Evolutionary conservation across 1,139 yeast genomes (phyloP).

Genomic region (Saccharomyces hybrid): DNA sequence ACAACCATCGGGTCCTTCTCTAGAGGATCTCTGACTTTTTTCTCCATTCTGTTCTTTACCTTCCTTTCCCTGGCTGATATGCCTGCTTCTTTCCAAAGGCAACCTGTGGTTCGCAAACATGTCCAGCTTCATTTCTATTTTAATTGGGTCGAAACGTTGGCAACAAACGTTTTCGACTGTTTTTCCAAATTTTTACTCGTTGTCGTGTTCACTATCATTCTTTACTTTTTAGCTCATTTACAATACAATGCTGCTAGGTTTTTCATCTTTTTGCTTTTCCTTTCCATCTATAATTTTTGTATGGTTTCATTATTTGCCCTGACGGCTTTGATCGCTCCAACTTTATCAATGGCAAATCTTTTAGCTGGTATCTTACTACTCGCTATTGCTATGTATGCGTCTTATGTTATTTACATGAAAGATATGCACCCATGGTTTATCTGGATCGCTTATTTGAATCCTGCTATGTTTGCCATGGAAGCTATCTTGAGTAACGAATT

Average conservation of each 20-base stretch:
- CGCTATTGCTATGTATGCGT: slow-evolving; percentile 43
- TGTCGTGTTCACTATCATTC: slow-evolving; percentile 36
- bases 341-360: slow-evolving; percentile 43
- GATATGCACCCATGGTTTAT: slow-evolving; percentile 52
- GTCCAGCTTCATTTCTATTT: slow-evolving; percentile 42
- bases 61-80: slow-evolving; percentile 45
- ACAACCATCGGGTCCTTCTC: slow-evolving; percentile 42
- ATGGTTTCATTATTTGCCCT: slow-evolving; percentile 40
- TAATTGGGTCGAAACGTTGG: slow-evolving; percentile 44
- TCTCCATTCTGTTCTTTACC: slow-evolving; percentile 42
- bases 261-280: slow-evolving; percentile 40
- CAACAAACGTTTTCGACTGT: slow-evolving; percentile 36
- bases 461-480: slow-evolving; percentile 45
- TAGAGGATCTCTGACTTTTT: slow-evolving; percentile 46
- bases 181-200: slow-evolving; percentile 39
- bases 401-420: slow-evolving; percentile 45
- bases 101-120: slow-evolving; percentile 44
- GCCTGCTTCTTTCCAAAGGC: slow-evolving; percentile 39
- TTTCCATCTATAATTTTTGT: slow-evolving; percentile 32
- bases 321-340: slow-evolving; percentile 38
- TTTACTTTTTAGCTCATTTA: slow-evolving; percentile 44
- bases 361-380: slow-evolving; percentile 42
- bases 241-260: slow-evolving; percentile 44
- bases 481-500: slow-evolving; percentile 44
- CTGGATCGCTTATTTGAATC: slow-evolving; percentile 50